A percentile compares a stretch with the other conserved stretches of the same genome.
Evolutionary conservation across 2,329 filamentous ascomycete genomes (phyloP).

Genomic region (Mycocentrospora acerina): DNA sequence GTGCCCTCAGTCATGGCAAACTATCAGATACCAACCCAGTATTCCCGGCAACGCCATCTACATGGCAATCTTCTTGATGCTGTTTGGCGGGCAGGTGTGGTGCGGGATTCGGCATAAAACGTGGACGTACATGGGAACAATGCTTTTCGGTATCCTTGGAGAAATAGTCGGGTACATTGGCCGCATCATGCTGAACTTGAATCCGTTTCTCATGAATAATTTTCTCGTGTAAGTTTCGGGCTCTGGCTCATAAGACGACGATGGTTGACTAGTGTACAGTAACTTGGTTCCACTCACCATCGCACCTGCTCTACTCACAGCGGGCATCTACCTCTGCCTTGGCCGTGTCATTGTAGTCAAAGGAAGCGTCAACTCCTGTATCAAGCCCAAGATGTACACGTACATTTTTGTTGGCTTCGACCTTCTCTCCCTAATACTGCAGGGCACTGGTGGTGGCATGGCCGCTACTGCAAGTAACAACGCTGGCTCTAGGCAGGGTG

Average conservation of each 20-base stretch:
- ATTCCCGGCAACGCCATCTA: constrained; percentile 56
- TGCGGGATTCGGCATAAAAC: constrained; percentile 54
- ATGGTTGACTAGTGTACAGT: constrained; percentile 25
- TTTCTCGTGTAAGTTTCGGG: constrained; percentile 52
- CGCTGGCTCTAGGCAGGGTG: constrained; percentile 46
- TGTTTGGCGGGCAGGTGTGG: constrained; percentile 50
- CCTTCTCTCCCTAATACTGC: constrained; percentile 57
- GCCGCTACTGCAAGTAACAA: constrained; percentile 51
- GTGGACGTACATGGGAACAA: constrained; percentile 54
- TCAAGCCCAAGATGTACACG: constrained; percentile 48
- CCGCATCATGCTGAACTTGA: constrained; percentile 53
- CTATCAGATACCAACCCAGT: constrained; percentile 55
- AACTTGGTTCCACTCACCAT: constrained; percentile 59
- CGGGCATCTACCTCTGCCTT: constrained; percentile 57
- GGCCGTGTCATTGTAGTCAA: constrained; percentile 56
- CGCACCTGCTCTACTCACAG: constrained; percentile 56
- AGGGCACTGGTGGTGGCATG: constrained; percentile 58
- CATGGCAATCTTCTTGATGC: constrained; percentile 49
- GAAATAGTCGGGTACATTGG: constrained; percentile 59
- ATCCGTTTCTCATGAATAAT: constrained; percentile 52
- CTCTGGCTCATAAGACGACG: not conserved
- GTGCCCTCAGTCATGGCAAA: constrained; percentile 50
- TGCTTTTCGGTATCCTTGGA: constrained; percentile 50
- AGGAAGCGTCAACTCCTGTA: constrained; percentile 37
- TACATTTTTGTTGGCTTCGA: constrained; percentile 61